Base-by-base conservation (phyloP, 2,329 filamentous ascomycete species). In the Penicillium italicum region DNA sequence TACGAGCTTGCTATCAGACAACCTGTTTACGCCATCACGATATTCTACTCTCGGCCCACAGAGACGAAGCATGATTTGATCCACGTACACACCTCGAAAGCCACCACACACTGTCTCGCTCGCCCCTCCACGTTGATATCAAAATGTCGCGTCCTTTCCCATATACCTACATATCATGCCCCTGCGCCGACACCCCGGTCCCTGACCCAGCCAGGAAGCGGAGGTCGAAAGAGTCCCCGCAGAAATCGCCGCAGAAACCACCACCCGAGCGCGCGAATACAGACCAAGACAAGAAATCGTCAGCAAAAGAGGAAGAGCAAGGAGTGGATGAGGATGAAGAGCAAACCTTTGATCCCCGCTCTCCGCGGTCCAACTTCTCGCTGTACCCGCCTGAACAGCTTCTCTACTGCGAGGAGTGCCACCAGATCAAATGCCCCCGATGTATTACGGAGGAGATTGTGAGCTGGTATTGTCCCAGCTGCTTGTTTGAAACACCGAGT, bases 331-430 rank as follows among this genome's bases (percentile, higher is more conserved):
- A 90, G 48, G 86, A 89, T 56, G 88, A 91, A 62, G 89, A 90
- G 56, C 81, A 82, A 59, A 88, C 90, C 4, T 96, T 99, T 73
- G 89, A 99, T 70, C 91, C 94, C 2, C 86, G 89, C 65, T 86
- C 87, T 58, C 84, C 89, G 16, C 87, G 92, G 36, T 89, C 94
- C 56, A 94, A 91, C 72, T 97, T 91, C 79, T 92, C 91, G 62
- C 80, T 99, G 31, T 97, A 93, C 69, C 93, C 94, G 0, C 85
- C 97, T 42, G 93, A 97, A 69, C 87, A 97, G 70, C 83, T 99
- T 26, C 82, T 97, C 38, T 99, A 96, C 78, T 99, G 94, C 78
- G 93, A 96, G 71, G 94, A 97, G 72, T 99, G 94, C 73, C 91
- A 96, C 71, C 89, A 96, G 74, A 96, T 97, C 59, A 89, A 94